Percentiles rank a stretch among this genome's conserved stretches.
Conservation (phyloP, 2,329 filamentous ascomycete species). For the Talaromyces sp. region DNA sequence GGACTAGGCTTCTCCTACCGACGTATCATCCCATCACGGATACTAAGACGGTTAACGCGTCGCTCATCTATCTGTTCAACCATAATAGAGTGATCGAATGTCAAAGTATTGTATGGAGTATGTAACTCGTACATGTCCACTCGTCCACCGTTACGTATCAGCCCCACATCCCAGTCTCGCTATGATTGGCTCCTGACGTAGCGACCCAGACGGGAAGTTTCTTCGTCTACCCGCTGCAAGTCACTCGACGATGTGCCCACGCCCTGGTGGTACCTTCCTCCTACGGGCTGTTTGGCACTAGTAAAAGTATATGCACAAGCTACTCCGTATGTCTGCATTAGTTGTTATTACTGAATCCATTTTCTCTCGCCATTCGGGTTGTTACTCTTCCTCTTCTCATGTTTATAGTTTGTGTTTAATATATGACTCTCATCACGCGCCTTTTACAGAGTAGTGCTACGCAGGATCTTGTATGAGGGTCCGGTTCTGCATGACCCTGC, state of each 20-base stretch:
- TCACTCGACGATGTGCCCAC: background rate
- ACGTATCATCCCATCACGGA: too few relatives aligned
- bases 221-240: slow-evolving; percentile 15
- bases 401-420: background rate
- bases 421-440: background rate
- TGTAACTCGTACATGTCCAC: background rate
- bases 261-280: slow-evolving; percentile 1
- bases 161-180: background rate
- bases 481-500: background rate
- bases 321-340: slow-evolving; percentile 4
- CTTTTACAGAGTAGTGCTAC: background rate
- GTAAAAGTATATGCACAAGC: slow-evolving; percentile 11
- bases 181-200: background rate
- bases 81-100: too few relatives aligned
- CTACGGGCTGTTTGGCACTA: slow-evolving; percentile 1
- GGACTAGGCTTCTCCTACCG: too few relatives aligned
- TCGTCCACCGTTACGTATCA: background rate
- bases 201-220: slow-evolving; percentile 12
- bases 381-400: background rate
- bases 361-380: background rate
- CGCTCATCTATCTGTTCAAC: too few relatives aligned
- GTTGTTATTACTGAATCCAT: background rate
- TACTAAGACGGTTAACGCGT: too few relatives aligned
- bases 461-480: background rate
- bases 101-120: too few relatives aligned